phyloP scores from a whole-genome alignment of 495 filamentous ascomycete genomes.

The Parathielavia appendiculata region DNA sequence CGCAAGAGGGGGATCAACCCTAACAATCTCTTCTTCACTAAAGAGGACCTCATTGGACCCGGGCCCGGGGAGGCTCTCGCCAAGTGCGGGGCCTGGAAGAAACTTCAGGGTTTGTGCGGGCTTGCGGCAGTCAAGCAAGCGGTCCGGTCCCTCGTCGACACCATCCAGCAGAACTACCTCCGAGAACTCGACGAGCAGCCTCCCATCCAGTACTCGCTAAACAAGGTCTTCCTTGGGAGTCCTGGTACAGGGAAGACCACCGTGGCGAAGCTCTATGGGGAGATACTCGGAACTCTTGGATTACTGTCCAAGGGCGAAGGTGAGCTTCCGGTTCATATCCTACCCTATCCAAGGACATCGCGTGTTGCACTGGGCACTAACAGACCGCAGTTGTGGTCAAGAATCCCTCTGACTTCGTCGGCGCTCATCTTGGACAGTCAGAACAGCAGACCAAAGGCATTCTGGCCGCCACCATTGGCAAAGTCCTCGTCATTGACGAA shows the following conservation, averaged over 20 bases:
- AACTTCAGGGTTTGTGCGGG: constrained; percentile 57
- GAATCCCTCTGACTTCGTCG: constrained; percentile 71
- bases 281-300: constrained; percentile 58
- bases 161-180: constrained; percentile 56
- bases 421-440: constrained; percentile 56
- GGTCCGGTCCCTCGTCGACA: constrained; percentile 51
- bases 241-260: constrained; percentile 76
- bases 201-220: constrained; percentile 54
- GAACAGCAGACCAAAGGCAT: constrained; percentile 70
- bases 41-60: constrained; percentile 61
- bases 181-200: constrained; percentile 57
- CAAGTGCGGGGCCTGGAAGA: constrained; percentile 51
- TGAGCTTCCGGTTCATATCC: constrained; percentile 26
- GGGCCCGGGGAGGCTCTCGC: constrained; percentile 53
- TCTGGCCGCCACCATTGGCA: constrained; percentile 58
- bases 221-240: constrained; percentile 64
- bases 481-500: constrained; percentile 74
- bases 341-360: too few relatives aligned
- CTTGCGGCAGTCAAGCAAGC: constrained; percentile 59
- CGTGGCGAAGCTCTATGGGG: constrained; percentile 67
- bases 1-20: constrained; percentile 28
- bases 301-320: constrained; percentile 59
- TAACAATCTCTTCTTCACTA: constrained; percentile 51
- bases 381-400: constrained; percentile 49
- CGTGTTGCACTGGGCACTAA: not conserved